A percentile compares a stretch with the other conserved stretches of the same genome.
phyloP scores from a whole-genome alignment of 2,329 filamentous ascomycete species.

The Akanthomyces muscarius region DNA sequence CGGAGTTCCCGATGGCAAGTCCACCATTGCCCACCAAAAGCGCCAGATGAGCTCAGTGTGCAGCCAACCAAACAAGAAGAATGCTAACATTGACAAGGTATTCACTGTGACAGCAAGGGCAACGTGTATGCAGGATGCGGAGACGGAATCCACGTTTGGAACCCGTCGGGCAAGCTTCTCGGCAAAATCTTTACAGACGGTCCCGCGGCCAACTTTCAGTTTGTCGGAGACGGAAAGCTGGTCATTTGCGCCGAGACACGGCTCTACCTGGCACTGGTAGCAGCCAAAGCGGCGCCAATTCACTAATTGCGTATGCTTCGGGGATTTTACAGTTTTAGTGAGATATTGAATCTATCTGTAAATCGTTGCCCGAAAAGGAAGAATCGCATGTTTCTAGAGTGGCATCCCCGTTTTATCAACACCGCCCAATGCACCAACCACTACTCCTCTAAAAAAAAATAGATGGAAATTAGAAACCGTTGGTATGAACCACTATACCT shows the following conservation, averaged over 20 bases:
- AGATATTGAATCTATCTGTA: too few relatives aligned
- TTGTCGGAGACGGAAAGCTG: constrained; percentile 35
- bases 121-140: constrained; percentile 51
- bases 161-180: constrained; percentile 42
- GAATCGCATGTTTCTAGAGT: too few relatives aligned
- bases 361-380: too few relatives aligned
- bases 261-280: constrained; percentile 31
- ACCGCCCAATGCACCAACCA: neutral
- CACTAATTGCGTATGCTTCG: neutral
- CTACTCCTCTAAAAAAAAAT: neutral
- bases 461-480: too few relatives aligned
- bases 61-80: neutral
- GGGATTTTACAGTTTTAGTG: too few relatives aligned
- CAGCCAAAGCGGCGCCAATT: constrained; percentile 21
- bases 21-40: neutral
- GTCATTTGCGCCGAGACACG: constrained; percentile 34
- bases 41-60: neutral
- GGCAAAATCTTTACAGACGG: constrained; percentile 53
- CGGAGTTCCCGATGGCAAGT: constrained; percentile 55
- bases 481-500: neutral
- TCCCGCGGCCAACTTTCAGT: constrained; percentile 43
- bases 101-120: constrained; percentile 51
- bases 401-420: neutral
- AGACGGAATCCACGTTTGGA: constrained; percentile 48
- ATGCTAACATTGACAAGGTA: constrained; percentile 35